These are phyloP conservation scores for Ophiocordyceps polyrhachis-furcata DNA, from an alignment of 2,329 filamentous ascomycete genomes.

Conservation along the genomic window DNA sequence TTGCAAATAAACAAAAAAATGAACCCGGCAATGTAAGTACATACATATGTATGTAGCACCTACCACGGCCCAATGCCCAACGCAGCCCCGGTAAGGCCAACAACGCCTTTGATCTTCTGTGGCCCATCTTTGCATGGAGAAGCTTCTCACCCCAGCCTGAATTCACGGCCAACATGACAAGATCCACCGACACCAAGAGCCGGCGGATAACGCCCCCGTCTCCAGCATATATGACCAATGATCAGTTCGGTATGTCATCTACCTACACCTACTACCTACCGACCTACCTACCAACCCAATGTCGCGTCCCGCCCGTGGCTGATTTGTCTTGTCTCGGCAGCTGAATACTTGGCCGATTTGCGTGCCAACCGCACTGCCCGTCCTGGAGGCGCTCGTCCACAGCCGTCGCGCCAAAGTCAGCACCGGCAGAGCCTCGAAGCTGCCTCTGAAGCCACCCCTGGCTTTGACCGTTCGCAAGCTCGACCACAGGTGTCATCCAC, in stretches of 20 bases:
- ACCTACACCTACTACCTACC: background rate
- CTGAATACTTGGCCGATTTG: conserved; percentile 51
- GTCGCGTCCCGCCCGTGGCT: background rate
- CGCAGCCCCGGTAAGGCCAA: background rate
- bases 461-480: conserved; percentile 8
- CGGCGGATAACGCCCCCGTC: conserved; percentile 42
- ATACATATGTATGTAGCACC: background rate
- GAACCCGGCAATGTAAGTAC: too few relatives aligned
- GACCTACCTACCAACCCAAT: background rate
- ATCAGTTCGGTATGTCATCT: conserved; percentile 39
- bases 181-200: conserved; percentile 15
- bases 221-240: conserved; percentile 45
- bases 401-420: conserved; percentile 19
- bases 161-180: conserved; percentile 9
- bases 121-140: background rate
- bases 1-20: conserved; percentile 2
- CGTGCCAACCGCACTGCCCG: conserved; percentile 48
- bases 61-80: background rate
- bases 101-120: background rate
- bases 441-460: conserved; percentile 10
- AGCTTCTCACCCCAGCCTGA: conserved; percentile 1
- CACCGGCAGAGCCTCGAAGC: conserved; percentile 14
- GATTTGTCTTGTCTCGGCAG: conserved; percentile 20
- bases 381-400: conserved; percentile 53
- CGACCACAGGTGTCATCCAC: conserved; percentile 20